These are phyloP conservation scores for Corchorus olitorius DNA, from an alignment of 345 rosid genomes.

Conservation along the genomic window DNA sequence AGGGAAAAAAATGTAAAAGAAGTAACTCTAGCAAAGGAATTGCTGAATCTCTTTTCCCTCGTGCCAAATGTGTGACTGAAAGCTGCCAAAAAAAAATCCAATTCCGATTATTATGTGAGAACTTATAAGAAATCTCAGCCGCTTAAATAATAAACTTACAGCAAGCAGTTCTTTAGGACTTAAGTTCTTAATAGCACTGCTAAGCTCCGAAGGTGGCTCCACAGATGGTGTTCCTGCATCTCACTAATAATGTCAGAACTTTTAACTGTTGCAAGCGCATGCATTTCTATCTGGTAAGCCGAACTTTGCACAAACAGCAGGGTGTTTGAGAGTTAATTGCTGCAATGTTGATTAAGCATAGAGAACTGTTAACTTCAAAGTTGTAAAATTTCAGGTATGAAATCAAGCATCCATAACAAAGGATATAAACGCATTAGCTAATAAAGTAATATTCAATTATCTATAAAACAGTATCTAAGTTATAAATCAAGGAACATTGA, in stretches of 20 bases:
- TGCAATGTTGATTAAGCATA: conserved; percentile 39
- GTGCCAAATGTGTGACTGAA: conserved; percentile 58
- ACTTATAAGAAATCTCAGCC: conserved; percentile 4
- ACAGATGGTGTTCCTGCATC: conserved; percentile 28
- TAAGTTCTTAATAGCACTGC: conserved; percentile 40
- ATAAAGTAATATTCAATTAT: not conserved
- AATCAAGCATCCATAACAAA: not conserved
- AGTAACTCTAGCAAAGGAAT: conserved; percentile 60
- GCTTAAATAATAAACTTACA: conserved; percentile 50
- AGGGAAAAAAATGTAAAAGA: not conserved
- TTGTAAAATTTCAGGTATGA: not conserved
- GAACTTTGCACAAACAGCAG: conserved; percentile 58
- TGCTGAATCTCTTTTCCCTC: conserved; percentile 55
- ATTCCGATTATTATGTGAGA: conserved; percentile 25
- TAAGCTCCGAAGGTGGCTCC: conserved; percentile 34
- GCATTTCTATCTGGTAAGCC: conserved; percentile 51
- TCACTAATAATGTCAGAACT: conserved; percentile 27
- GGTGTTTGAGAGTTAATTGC: conserved; percentile 69
- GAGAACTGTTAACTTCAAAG: conserved; percentile 2
- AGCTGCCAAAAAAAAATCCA: conserved; percentile 57
- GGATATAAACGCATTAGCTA: not conserved
- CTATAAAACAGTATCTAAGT: not conserved
- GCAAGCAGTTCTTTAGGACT: conserved; percentile 57
- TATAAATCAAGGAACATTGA: not conserved
- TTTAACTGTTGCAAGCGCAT: conserved; percentile 26